Conservation (phyloP, 441 rosid species). For the Sinapis alba region DNA sequence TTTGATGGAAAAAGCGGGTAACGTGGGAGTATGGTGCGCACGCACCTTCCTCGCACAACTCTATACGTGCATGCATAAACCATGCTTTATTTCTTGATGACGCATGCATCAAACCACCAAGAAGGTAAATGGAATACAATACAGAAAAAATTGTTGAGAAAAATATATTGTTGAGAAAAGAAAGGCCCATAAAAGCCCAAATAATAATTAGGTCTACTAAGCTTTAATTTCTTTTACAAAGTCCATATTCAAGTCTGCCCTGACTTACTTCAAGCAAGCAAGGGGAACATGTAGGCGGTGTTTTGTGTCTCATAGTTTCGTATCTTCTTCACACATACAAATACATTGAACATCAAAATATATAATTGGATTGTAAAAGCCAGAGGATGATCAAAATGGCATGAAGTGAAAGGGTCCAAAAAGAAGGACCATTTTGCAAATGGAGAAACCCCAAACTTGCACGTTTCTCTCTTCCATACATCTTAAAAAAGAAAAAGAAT, state of each 20-base stretch:
- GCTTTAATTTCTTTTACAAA: background rate
- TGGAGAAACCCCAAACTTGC: conserved; percentile 38
- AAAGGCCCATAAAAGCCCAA: conserved; percentile 5
- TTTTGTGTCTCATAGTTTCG: background rate
- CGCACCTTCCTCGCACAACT: conserved; percentile 19
- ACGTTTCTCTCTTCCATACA: conserved; percentile 34
- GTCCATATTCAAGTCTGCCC: background rate
- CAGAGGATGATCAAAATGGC: conserved; percentile 23
- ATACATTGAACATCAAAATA: conserved; percentile 6
- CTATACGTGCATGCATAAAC: conserved; percentile 43
- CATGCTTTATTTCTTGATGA: conserved; percentile 10
- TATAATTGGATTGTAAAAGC: background rate
- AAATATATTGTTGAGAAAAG: too few species aligned
- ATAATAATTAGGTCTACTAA: background rate
- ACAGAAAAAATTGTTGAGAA: too few species aligned
- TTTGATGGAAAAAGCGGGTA: conserved; percentile 18
- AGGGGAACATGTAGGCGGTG: conserved; percentile 32
- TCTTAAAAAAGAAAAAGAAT: background rate
- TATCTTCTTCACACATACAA: conserved; percentile 13
- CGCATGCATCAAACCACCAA: background rate
- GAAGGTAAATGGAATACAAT: background rate
- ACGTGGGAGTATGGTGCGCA: conserved; percentile 40
- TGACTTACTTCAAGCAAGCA: background rate
- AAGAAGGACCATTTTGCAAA: conserved; percentile 8
- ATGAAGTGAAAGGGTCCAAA: conserved; percentile 22